These are phyloP conservation scores for Thelonectria discophora DNA, from an alignment of 2,329 filamentous ascomycete genomes.

Conservation along the genomic window DNA sequence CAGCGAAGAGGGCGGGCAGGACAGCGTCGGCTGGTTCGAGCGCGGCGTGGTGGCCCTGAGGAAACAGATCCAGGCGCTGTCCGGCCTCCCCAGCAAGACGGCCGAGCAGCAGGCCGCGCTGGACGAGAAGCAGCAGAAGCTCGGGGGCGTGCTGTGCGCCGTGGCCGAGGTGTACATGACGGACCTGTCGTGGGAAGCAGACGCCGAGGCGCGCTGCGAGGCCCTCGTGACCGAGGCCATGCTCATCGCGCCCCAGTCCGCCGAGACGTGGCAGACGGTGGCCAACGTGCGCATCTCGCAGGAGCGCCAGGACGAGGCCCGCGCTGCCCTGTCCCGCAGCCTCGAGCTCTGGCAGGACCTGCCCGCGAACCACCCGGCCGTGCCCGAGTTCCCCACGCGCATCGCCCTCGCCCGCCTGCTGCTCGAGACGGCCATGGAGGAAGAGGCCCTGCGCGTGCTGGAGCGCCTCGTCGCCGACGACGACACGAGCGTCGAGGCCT, in stretches of 20 bases:
- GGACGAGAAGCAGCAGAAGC: constrained; percentile 78
- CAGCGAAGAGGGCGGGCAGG: constrained; percentile 73
- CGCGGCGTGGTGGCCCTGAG: constrained; percentile 77
- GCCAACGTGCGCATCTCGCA: constrained; percentile 96
- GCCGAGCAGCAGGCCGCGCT: constrained; percentile 54
- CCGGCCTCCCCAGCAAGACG: constrained; percentile 54
- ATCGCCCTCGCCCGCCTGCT: constrained; percentile 85
- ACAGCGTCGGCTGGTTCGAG: constrained; percentile 74
- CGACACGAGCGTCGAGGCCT: constrained; percentile 92
- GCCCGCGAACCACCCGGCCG: constrained; percentile 72
- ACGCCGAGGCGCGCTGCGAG: constrained; percentile 91
- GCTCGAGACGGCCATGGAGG: constrained; percentile 89
- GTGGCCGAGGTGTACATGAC: constrained; percentile 99
- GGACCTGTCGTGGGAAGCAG: constrained; percentile 90
- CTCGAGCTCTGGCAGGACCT: constrained; percentile 85
- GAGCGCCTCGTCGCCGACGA: constrained; percentile 88
- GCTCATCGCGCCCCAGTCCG: constrained; percentile 79
- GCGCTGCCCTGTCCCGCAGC: constrained; percentile 79
- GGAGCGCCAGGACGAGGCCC: constrained; percentile 78
- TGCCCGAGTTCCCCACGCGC: constrained; percentile 87
- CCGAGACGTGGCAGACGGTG: constrained; percentile 94
- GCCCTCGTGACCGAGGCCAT: constrained; percentile 89
- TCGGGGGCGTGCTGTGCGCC: constrained; percentile 91
- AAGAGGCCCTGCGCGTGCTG: constrained; percentile 84
- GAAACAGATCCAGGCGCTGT: constrained; percentile 72